Base-by-base conservation (phyloP, 2,329 filamentous ascomycete species). In the Dactylella cylindrospora region DNA sequence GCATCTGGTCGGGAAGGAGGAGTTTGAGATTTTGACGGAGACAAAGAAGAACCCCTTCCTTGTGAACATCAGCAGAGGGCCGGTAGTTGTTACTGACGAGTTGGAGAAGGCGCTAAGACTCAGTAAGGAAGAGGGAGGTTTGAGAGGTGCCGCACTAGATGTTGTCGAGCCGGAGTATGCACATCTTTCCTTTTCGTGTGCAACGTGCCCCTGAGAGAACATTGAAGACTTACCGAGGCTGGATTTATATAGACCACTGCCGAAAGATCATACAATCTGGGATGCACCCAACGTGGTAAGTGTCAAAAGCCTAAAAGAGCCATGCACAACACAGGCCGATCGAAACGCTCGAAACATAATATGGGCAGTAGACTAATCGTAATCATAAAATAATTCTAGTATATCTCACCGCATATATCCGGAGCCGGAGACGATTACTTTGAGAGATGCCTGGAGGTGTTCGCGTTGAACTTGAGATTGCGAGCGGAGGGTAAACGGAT, bases 111-210 rank as follows among this genome's bases (percentile, higher is more conserved):
- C 85, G 0, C 73, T 90, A 8, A 72, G 79, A 31, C 20, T 50
- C 8, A 74, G 78, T 40, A 35, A 59, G 19, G 66, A 67, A 69
- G 76, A 75, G 0, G 78, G 77, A 0, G 75, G 77, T 1, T 69
- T 87, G 23, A 72, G 76, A 2, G 87, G 87, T 23, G 88, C 87
- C 0, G 86, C 86, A 1, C 73, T 91, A 32, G 87, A 90, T 70
- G 87, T 91, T 0, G 86, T 86, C 1, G 86, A 90, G 61, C 87
- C 87, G 0, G 88, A 91, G 71, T 61, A 53, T 7, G 55, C 38
- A 17, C 33, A 9, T 8, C 5, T 22, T 19, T 39, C 8, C 9
- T 19, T 39, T 39, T 19, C 6, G 5, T 39, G 8, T 39, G 9
- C 23, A n/a, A n/a, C n/a, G n/a, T n/a, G n/a, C n/a, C n/a, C n/a